These are phyloP conservation scores for Rauvolfia tetraphylla DNA, from an alignment of 257 asterid genomes.

Conservation along the genomic window DNA sequence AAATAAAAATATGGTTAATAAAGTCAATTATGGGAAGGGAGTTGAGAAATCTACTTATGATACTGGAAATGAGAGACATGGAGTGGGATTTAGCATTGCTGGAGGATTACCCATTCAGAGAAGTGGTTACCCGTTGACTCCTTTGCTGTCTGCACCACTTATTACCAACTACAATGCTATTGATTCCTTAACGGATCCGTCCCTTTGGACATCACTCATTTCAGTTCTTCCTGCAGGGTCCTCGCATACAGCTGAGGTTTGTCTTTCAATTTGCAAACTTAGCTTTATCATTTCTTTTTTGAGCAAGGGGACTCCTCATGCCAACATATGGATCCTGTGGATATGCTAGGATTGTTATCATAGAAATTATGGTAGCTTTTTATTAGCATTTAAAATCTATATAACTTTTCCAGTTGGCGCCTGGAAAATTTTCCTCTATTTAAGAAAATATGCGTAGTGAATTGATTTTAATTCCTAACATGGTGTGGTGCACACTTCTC, in stretches of 20 bases:
- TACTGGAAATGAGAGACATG: slow-evolving; percentile 49
- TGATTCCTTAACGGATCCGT: slow-evolving; percentile 76
- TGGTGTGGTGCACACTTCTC: not conserved
- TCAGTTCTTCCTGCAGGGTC: slow-evolving; percentile 73
- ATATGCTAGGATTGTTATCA: not conserved
- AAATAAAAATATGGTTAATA: slow-evolving; percentile 50
- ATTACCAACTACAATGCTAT: slow-evolving; percentile 61
- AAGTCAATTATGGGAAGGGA: slow-evolving; percentile 53
- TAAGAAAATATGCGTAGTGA: not conserved
- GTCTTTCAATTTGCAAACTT: slow-evolving; percentile 22
- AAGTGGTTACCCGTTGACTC: slow-evolving; percentile 51
- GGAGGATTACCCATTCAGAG: slow-evolving; percentile 66
- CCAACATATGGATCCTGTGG: not conserved
- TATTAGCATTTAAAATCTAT: not conserved
- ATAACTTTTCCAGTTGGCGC: not conserved
- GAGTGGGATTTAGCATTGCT: slow-evolving; percentile 50
- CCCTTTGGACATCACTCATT: slow-evolving; percentile 74
- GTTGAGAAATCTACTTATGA: slow-evolving; percentile 58
- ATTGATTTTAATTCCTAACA: not conserved
- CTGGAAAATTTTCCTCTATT: not conserved
- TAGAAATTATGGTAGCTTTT: not conserved
- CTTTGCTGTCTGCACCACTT: slow-evolving; percentile 82
- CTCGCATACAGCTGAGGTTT: slow-evolving; percentile 66
- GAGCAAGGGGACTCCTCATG: not conserved
- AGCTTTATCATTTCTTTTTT: slow-evolving; percentile 1